Conservation (phyloP, 495 filamentous ascomycete species). For the Tricharina praecox region DNA sequence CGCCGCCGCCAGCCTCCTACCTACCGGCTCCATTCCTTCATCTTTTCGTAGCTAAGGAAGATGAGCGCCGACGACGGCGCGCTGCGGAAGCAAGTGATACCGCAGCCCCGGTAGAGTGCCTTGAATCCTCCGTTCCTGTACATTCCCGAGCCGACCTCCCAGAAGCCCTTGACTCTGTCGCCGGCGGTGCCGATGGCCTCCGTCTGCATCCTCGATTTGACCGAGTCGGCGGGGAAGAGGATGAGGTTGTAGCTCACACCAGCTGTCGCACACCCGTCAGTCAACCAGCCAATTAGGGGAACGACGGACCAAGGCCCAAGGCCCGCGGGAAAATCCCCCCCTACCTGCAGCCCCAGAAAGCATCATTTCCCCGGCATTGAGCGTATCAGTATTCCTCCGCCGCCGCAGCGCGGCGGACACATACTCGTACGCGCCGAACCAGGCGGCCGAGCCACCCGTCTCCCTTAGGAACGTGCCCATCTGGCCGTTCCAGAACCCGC, state of each 20-base stretch:
- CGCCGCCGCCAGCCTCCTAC: too few relatives aligned
- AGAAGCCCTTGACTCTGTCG: constrained; percentile 44
- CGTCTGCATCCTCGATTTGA: constrained; percentile 94
- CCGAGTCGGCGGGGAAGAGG: constrained; percentile 91
- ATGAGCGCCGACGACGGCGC: constrained; percentile 95
- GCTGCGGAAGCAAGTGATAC: constrained; percentile 72
- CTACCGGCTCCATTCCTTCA: constrained; percentile 44
- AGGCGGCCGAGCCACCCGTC: constrained; percentile 79
- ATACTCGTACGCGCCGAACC: constrained; percentile 91
- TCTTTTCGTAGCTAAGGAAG: constrained; percentile 76
- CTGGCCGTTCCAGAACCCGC: constrained; percentile 91
- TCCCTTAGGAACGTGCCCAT: constrained; percentile 85
- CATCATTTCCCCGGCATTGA: constrained; percentile 21
- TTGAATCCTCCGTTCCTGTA: constrained; percentile 68
- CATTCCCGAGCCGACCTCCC: constrained; percentile 45
- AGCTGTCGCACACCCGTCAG: too few relatives aligned
- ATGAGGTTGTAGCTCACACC: constrained; percentile 91
- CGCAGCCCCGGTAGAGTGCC: constrained; percentile 83
- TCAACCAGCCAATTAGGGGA: too few relatives aligned
- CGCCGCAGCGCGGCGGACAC: constrained; percentile 46
- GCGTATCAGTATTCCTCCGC: constrained; percentile 20
- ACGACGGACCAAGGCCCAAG: too few relatives aligned
- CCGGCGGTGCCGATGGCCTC: constrained; percentile 41
- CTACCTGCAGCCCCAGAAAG: constrained; percentile 23
- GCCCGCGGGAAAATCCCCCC: too few relatives aligned